Evolutionary conservation across 371 early-diverging fungal species (phyloP), one percentile per base, ranked within the genome.

Genomic region (Mucor plumbeus): DNA sequence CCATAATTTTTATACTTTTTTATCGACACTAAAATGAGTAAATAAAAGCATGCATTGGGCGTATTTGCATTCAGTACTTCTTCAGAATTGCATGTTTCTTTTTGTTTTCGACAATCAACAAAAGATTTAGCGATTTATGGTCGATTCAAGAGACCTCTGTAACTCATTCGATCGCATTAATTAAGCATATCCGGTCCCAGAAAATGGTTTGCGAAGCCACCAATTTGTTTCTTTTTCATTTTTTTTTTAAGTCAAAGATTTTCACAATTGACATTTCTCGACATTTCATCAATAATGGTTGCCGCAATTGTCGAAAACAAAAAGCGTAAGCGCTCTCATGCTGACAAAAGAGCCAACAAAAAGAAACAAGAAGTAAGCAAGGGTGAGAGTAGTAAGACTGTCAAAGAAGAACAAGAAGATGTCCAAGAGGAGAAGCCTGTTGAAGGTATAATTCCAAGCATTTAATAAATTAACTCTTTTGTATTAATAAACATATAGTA

Each of bases 341-440:
- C 71, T 38, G 71, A 57, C 5, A 73, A 76, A 38, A 71, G 74
- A 60, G 64, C 61, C 31, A 68, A 54, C 38, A 66, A 64, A 35
- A 73, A 76, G 77, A 70, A 76, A 68, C 73, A 75, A 36, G 78
- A 75, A 35, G 63, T 69, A 31, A 63, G 61, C 17, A 64, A 72
- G 55, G 80, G 65, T 35, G 78, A 78, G 48, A 74, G 73, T 11
- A 74, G 73, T 11, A 79, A 78, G 14, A 78, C 80, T 39, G 72
- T 69, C 54, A 67, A 68, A 39, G 71, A 72, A 47, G 33, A 70
- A 31, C 66, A 60, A 15, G 63, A 47, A 41, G 58, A 39, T 0
- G 61, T 59, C 11, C 63, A 74, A 11, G 69, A 74, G 9, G 79
- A 77, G 26, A 26, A 74, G 39, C 67, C 71, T 36, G 34, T 58